These are phyloP conservation scores for Xylaria hypoxylon DNA, from an alignment of 2,329 filamentous ascomycete genomes.

Conservation along the genomic window DNA sequence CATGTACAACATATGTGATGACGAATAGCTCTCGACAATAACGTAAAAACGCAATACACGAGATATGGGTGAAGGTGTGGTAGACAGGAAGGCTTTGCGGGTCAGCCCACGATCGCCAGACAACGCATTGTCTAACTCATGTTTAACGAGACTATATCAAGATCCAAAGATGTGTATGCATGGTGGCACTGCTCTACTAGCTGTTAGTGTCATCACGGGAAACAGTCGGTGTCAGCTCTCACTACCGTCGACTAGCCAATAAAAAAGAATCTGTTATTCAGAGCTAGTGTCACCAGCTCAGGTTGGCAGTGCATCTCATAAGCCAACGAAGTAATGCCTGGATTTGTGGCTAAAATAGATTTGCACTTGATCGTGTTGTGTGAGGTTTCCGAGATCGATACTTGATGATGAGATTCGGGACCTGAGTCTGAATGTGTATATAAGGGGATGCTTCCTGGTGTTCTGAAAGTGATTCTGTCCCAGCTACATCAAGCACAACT, in stretches of 20 bases:
- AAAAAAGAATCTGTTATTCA: constrained; percentile 22
- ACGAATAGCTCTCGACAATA: background rate
- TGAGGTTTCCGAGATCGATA: constrained; percentile 11
- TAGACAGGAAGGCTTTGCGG: constrained; percentile 10
- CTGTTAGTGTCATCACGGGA: constrained; percentile 1
- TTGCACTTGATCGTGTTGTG: background rate
- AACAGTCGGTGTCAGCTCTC: constrained; percentile 19
- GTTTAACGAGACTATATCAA: background rate
- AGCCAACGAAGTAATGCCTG: constrained; percentile 3
- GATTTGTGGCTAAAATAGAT: constrained; percentile 32
- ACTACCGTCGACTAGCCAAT: constrained; percentile 17
- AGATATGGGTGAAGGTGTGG: constrained; percentile 13
- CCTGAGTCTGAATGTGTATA: constrained; percentile 26
- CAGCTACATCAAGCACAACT: constrained; percentile 17
- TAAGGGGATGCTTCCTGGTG: constrained; percentile 11
- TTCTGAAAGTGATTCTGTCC: background rate
- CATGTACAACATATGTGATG: background rate
- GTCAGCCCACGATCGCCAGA: constrained; percentile 33
- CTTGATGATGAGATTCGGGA: constrained; percentile 12
- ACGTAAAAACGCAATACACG: background rate
- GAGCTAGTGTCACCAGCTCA: constrained; percentile 15
- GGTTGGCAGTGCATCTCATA: constrained; percentile 12
- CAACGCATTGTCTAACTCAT: constrained; percentile 9
- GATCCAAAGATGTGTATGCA: background rate
- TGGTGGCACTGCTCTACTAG: constrained; percentile 17